Evolutionary conservation across 1,284 basidiomycete genomes (phyloP), one percentile per base, ranked within the genome.

Genomic region (Sphaerobolus stellatus): DNA sequence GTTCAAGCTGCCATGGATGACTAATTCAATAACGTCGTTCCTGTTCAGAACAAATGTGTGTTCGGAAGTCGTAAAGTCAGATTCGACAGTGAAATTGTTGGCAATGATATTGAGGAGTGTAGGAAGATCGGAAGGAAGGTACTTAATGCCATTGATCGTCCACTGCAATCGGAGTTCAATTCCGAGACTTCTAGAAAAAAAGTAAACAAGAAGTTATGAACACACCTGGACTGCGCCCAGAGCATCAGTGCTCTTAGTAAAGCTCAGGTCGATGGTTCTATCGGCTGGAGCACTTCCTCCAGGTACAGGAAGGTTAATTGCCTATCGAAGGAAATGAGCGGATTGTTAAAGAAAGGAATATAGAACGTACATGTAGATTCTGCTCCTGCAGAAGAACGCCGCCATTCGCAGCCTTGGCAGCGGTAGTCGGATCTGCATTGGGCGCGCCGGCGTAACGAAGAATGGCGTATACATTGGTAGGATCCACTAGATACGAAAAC

Each of bases 361-460:
- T 45, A n/a, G 13, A 3, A 46, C 59, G 48, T 31, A 62, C 61
- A 27, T 52, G 53, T 9, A 74, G 59, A 28, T 63, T 48, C 1
- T 62, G 61, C 54, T 73, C 72, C 11, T 61, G 56, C 27, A 74
- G 51, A 13, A 24, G 45, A 33, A 48, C 40, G 20, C 25, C 34
- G 4, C 54, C 58, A 8, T 53, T 55, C 38, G 52, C 57, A n/a
- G 58, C 29, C 34, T 59, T 49, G 34, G 33, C 46, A 22, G 60
- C 33, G 13, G 61, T 68, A 2, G 56, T 63, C 5, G 75, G 75
- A 9, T 73, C 68, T 5, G 14, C 52, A 3, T 51, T 20, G 0
- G 59, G 60, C 2, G 73, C 75, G 5, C 65, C 66, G 1, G 43
- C 52, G 56, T 76, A 77, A 27, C 72, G 66, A 31, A 77, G 60